phyloP scores from a whole-genome alignment of 331 rosid species.

The Acacia concinna region DNA sequence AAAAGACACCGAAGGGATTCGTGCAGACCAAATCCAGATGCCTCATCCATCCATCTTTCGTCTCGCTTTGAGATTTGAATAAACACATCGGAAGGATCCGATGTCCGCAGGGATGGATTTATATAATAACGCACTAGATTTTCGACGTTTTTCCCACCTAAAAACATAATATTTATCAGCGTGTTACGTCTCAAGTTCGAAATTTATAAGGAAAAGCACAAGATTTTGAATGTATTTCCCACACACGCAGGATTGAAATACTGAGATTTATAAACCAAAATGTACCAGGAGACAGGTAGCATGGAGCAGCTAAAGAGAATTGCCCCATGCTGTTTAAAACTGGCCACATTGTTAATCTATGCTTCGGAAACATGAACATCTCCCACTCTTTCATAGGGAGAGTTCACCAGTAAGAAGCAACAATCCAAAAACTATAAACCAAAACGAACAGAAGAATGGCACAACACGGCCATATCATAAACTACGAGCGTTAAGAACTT shows the following conservation, averaged over 20 bases:
- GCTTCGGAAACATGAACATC: slow-evolving; percentile 94
- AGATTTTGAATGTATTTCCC: neutral
- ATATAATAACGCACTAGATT: neutral
- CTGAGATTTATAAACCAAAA: neutral
- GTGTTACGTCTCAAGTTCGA: neutral
- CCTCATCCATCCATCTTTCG: neutral
- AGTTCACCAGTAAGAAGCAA: slow-evolving; percentile 91
- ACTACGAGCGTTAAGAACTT: slow-evolving; percentile 28
- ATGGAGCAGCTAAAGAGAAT: slow-evolving; percentile 34
- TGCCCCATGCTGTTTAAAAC: slow-evolving; percentile 77
- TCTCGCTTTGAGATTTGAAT: neutral
- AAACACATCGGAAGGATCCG: neutral
- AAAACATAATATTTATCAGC: no score
- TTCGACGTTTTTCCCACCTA: neutral
- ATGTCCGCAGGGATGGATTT: neutral
- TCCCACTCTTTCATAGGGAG: slow-evolving; percentile 41
- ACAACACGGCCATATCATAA: slow-evolving; percentile 43
- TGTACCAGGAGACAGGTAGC: slow-evolving; percentile 98
- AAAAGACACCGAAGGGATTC: neutral
- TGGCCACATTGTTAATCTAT: slow-evolving; percentile 52
- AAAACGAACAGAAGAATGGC: slow-evolving; percentile 27
- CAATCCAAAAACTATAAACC: neutral
- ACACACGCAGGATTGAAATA: neutral
- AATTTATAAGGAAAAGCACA: neutral
- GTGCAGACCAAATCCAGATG: neutral